Conservation (phyloP, 306 rosid species). For the Carpinus viminea region DNA sequence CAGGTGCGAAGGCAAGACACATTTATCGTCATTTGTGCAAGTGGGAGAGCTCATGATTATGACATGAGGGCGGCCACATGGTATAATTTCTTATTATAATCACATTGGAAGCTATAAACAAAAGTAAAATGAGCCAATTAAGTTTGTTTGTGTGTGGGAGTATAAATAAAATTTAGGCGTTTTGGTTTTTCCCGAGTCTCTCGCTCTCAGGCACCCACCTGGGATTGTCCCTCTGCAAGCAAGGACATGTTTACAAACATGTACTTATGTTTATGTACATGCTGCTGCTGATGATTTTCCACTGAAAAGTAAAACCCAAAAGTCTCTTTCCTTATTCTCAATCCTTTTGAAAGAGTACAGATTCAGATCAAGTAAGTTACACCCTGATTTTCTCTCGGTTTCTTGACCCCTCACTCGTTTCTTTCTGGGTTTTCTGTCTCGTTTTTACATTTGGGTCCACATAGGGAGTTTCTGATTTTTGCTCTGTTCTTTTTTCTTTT, state of each 20-base stretch:
- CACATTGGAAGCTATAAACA: constrained; percentile 10
- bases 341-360: background rate
- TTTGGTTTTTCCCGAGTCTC: constrained; percentile 17
- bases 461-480: background rate
- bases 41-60: constrained; percentile 29
- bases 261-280: constrained; percentile 1
- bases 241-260: constrained; percentile 20
- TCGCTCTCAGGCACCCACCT: constrained; percentile 9
- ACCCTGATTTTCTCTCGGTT: background rate
- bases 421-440: background rate
- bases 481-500: background rate
- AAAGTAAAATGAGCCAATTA: constrained; percentile 18
- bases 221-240: constrained; percentile 24
- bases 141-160: background rate
- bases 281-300: constrained; percentile 18
- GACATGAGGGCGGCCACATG: constrained; percentile 38
- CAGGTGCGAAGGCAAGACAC: constrained; percentile 3
- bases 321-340: constrained; percentile 21
- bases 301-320: constrained; percentile 2
- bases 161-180: constrained; percentile 11
- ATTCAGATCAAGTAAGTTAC: constrained; percentile 44
- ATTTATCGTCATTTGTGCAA: constrained; percentile 34
- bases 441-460: constrained; percentile 2
- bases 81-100: background rate
- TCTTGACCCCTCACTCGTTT: background rate